A percentile compares a stretch with the other conserved stretches of the same genome.
These are phyloP conservation scores for Echites panduratus DNA, from an alignment of 257 asterid genomes.

Conservation along the genomic window DNA sequence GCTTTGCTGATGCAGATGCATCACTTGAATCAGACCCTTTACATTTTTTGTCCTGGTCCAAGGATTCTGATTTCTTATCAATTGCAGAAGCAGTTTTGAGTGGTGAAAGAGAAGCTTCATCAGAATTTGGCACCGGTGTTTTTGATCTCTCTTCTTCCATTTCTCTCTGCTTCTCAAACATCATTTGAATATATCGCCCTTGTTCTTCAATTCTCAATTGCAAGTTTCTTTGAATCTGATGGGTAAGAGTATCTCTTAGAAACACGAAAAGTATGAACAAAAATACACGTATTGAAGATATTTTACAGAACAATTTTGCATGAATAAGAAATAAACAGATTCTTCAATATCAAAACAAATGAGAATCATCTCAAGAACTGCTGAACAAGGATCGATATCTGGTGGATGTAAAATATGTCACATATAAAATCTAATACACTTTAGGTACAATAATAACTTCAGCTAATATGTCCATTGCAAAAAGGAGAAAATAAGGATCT, in stretches of 20 bases:
- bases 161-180: constrained; percentile 65
- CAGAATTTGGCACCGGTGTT: constrained; percentile 27
- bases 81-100: constrained; percentile 13
- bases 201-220: constrained; percentile 87
- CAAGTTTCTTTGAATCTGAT: constrained; percentile 75
- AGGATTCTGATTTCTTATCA: constrained; percentile 26
- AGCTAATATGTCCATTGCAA: background rate
- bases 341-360: background rate
- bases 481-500: background rate
- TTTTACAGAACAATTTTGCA: background rate
- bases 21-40: constrained; percentile 16
- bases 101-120: constrained; percentile 24
- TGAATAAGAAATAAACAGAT: background rate
- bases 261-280: background rate
- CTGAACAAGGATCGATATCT: background rate
- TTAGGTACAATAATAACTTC: background rate
- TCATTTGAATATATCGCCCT: constrained; percentile 66
- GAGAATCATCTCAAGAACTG: background rate
- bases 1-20: constrained; percentile 9
- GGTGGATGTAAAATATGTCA: background rate
- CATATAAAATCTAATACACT: no score
- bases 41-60: constrained; percentile 12
- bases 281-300: background rate
- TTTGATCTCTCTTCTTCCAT: constrained; percentile 52
- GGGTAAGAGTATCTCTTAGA: constrained; percentile 4